phyloP scores from a whole-genome alignment of 1,284 basidiomycete genomes.

The Pseudozyma sp. region DNA sequence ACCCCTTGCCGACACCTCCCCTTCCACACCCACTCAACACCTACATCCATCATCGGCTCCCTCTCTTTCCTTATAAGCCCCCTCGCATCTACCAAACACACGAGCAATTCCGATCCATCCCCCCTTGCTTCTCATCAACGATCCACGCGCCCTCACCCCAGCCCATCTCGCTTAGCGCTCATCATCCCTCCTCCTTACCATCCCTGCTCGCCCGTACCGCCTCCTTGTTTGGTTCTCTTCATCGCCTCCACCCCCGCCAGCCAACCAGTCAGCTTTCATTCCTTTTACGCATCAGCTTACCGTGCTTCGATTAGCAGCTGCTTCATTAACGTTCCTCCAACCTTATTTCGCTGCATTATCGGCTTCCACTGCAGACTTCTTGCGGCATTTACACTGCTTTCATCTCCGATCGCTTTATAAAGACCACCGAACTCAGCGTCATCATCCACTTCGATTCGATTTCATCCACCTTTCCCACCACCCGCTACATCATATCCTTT shows the following conservation, averaged over 20 bases:
- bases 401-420: slow-evolving; percentile 44
- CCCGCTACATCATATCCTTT: slow-evolving; percentile 10
- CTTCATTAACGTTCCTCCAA: slow-evolving; percentile 13
- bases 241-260: background rate
- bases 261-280: background rate
- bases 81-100: slow-evolving; percentile 50
- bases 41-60: slow-evolving; percentile 9
- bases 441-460: background rate
- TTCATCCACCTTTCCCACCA: slow-evolving; percentile 3
- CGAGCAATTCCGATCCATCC: slow-evolving; percentile 39
- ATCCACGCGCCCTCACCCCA: slow-evolving; percentile 36
- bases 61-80: slow-evolving; percentile 39
- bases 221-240: slow-evolving; percentile 28
- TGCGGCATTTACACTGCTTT: slow-evolving; percentile 25
- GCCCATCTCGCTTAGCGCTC: slow-evolving; percentile 27
- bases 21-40: slow-evolving; percentile 30
- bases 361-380: slow-evolving; percentile 19
- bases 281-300: background rate
- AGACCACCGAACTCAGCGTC: slow-evolving; percentile 7
- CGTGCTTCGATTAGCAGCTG: background rate
- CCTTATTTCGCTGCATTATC: slow-evolving; percentile 34
- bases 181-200: slow-evolving; percentile 4
- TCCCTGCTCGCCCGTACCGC: slow-evolving; percentile 11
- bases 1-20: slow-evolving; percentile 41
- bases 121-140: slow-evolving; percentile 38